Percentiles rank a stretch among this genome's conserved stretches.
phyloP scores from a whole-genome alignment of 805 yeast species.

The Diddensiella transvaalensis region DNA sequence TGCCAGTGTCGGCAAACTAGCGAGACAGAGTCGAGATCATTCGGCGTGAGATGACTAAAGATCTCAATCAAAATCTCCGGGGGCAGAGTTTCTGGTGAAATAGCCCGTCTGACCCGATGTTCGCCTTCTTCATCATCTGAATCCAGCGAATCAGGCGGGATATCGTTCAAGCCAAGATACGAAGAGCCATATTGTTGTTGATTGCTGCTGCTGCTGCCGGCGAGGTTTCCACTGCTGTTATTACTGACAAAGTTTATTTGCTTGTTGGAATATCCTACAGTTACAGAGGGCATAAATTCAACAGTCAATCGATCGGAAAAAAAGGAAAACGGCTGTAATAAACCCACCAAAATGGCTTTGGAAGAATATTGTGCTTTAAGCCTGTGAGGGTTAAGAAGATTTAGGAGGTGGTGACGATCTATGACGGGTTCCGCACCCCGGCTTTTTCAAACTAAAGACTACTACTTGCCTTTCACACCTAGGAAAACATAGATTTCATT shows the following conservation, averaged over 20 bases:
- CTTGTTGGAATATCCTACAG: not conserved
- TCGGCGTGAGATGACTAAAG: slow-evolving; percentile 24
- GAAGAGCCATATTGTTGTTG: not conserved
- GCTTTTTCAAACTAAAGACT: too few species aligned
- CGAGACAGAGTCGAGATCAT: slow-evolving; percentile 24
- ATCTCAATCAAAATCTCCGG: slow-evolving; percentile 26
- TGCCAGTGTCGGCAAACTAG: slow-evolving; percentile 32
- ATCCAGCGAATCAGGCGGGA: not conserved
- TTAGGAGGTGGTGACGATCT: too few species aligned
- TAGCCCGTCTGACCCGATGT: not conserved
- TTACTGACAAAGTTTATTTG: not conserved
- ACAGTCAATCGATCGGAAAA: too few species aligned
- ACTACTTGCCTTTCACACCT: too few species aligned
- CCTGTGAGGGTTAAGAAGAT: too few species aligned
- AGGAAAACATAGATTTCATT: too few species aligned
- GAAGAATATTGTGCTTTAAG: too few species aligned
- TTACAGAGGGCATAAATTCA: not conserved
- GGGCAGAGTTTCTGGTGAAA: slow-evolving; percentile 19
- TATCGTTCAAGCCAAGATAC: not conserved
- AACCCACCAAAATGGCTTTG: too few species aligned
- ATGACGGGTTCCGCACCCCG: too few species aligned
- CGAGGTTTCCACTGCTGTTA: not conserved
- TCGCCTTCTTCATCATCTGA: not conserved
- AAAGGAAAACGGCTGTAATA: too few species aligned
- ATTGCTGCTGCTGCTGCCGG: not conserved